Conservation (phyloP, 192 early-diverging fungal species). For the Umbelopsis sp. region DNA sequence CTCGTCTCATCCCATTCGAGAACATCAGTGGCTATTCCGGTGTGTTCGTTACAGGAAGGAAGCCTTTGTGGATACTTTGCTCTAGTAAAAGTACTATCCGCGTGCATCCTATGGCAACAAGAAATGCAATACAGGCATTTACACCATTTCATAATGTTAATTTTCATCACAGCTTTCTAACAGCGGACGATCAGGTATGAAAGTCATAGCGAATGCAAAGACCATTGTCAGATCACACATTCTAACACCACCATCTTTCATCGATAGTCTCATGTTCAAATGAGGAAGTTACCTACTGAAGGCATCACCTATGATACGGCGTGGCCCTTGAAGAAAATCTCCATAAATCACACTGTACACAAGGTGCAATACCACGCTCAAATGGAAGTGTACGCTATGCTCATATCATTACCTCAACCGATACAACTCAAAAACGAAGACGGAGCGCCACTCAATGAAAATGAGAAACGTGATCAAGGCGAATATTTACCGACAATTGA, state of each 20-base stretch:
- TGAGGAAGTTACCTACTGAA: constrained; percentile 67
- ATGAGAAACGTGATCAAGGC: constrained; percentile 21
- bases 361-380: constrained; percentile 82
- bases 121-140: constrained; percentile 69
- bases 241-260: not conserved
- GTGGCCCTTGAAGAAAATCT: constrained; percentile 76
- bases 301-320: constrained; percentile 68
- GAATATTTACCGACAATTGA: constrained; percentile 64
- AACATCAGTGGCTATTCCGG: constrained; percentile 67
- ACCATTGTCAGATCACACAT: too few relatives aligned
- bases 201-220: not conserved
- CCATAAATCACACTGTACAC: constrained; percentile 66
- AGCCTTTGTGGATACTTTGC: constrained; percentile 77
- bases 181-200: constrained; percentile 66
- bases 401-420: constrained; percentile 63
- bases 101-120: constrained; percentile 73
- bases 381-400: constrained; percentile 80
- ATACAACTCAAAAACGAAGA: constrained; percentile 79
- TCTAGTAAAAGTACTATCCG: constrained; percentile 60
- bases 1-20: constrained; percentile 47
- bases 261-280: constrained; percentile 61
- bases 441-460: constrained; percentile 33
- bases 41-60: constrained; percentile 70
- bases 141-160: constrained; percentile 79
- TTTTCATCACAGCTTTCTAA: constrained; percentile 74